Evolutionary conservation across 2,329 filamentous ascomycete genomes (phyloP), one percentile per base, ranked within the genome.

Genomic region (Xylariaceae sp.): DNA sequence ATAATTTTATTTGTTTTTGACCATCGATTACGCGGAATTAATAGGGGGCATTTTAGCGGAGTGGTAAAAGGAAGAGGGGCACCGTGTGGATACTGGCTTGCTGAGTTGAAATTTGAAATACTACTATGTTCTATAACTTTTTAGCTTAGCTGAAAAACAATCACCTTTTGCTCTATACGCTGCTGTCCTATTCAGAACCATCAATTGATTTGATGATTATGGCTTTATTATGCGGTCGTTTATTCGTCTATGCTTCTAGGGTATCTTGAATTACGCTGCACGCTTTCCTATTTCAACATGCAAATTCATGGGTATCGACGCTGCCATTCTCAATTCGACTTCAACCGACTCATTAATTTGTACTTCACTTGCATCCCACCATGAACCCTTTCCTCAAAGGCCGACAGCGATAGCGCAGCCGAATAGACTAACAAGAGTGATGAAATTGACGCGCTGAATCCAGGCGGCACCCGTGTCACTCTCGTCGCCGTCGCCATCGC

Each of bases 381-480:
- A 28, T 53, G 50, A 45, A 48, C 41, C 41, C 41, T 42, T 45
- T 51, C 12, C n/a, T 33, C 38, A 46, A 16, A 47, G 19, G 19
- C n/a, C 31, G 45, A 31, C n/a, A 40, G 46, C 46, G n/a, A 22
- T 22, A 13, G 31, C 36, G 31, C 16, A 11, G 38, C 42, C 13
- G 31, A 44, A 17, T 7, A 50, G 16, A 46, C 12, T 31, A 34
- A 46, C 38, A 18, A 46, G 38, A 28, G 17, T 17, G 17, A 50
- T 11, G 19, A 46, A 28, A 39, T 45, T 46, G 9, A 18, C n/a
- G 31, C 38, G 36, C 38, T 36, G 36, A 16, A 46, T 28, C 42
- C 28, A 50, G 14, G 34, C 48, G 33, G 16, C 43, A 42, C 48
- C 38, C 11, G 17, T 42, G 46, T 45, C 22, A 7, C 7, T 28